Conservation (phyloP, 2,329 filamentous ascomycete species). For the Escovopsis sp. region DNA sequence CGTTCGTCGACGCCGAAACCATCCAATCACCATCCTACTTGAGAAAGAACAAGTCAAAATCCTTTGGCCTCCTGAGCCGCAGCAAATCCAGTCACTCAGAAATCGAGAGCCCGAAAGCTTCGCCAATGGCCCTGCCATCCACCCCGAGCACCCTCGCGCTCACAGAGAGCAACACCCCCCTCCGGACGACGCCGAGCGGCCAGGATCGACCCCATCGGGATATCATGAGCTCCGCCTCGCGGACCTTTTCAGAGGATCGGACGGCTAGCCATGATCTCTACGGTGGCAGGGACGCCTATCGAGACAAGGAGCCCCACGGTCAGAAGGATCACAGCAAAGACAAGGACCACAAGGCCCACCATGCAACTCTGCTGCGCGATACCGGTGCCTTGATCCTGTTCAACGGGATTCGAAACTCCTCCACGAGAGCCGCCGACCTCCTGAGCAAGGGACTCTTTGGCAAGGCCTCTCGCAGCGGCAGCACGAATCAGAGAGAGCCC, state of each 20-base stretch:
- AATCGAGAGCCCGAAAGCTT: conserved; percentile 23
- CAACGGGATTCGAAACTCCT: conserved; percentile 57
- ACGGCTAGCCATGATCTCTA: conserved; percentile 28
- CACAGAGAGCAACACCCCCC: conserved; percentile 18
- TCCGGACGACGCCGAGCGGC: conserved; percentile 48
- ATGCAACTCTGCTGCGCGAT: conserved; percentile 42
- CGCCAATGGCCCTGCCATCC: conserved; percentile 11
- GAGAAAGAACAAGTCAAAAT: conserved; percentile 39
- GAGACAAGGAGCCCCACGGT: conserved; percentile 27
- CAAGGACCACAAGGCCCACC: conserved; percentile 24
- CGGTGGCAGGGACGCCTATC: conserved; percentile 23
- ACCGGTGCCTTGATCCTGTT: conserved; percentile 52
- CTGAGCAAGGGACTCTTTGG: conserved; percentile 73
- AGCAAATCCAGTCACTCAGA: conserved; percentile 37
- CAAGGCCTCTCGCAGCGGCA: conserved; percentile 60
- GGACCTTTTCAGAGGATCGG: conserved; percentile 64
- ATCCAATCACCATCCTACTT: conserved; percentile 17
- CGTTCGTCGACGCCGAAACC: conserved; percentile 32
- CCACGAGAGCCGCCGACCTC: conserved; percentile 63
- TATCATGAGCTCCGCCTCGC: conserved; percentile 48
- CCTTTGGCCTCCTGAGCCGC: conserved; percentile 38
- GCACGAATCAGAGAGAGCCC: conserved; percentile 49
- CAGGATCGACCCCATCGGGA: conserved; percentile 54
- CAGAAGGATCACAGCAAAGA: conserved; percentile 29
- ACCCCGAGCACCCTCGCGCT: conserved; percentile 14